Evolutionary conservation across 192 early-diverging fungal genomes (phyloP), one percentile per base, ranked within the genome.

Genomic region (Gamsiella multidivaricata): DNA sequence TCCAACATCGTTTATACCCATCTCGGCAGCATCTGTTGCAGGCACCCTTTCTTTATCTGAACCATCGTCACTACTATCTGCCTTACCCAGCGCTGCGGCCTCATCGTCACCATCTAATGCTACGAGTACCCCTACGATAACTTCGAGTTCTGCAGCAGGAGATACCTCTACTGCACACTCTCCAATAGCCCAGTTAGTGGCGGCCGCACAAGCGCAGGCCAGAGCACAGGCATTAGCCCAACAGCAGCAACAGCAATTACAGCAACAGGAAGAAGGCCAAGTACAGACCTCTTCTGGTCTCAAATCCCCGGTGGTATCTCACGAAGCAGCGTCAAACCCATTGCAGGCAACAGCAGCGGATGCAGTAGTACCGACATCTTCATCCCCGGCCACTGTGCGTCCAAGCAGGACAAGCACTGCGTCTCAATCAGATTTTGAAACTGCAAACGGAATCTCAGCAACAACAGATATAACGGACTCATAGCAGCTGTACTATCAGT

Each of bases 1-100:
- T 11, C 37, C 67, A 60, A 47, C 47, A 17, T 54, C 39, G 55
- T 26, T 50, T 69, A 69, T 69, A 69, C 67, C 67, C 67, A 29
- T 36, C 50, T 49, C 56, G 41, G 10, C 65, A 58, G 23, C 37
- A 42, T 43, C 47, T 43, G 55, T 18, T 58, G 47, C 26, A 36
- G 57, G 57, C 25, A 58, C 67, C 36, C 36, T 50, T 31, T 52
- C 57, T 25, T 53, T 51, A 46, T 50, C 56, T 33, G 33, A 33
- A 31, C 29, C 41, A 10, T 22, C 64, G 50, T 7, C 54, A 8
- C 2, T 36, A 18, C 37, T 26, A 18, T 3, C 22, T 3, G 8
- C 64, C 25, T 14, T 29, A 2, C 46, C 28, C 56, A n/a, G 45
- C n/a, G 45, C 37, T 12, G 5, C n/a, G n/a, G 50, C 9, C 7